Base-by-base conservation (phyloP, 129 eudicot species). In the Daucus carota region DNA sequence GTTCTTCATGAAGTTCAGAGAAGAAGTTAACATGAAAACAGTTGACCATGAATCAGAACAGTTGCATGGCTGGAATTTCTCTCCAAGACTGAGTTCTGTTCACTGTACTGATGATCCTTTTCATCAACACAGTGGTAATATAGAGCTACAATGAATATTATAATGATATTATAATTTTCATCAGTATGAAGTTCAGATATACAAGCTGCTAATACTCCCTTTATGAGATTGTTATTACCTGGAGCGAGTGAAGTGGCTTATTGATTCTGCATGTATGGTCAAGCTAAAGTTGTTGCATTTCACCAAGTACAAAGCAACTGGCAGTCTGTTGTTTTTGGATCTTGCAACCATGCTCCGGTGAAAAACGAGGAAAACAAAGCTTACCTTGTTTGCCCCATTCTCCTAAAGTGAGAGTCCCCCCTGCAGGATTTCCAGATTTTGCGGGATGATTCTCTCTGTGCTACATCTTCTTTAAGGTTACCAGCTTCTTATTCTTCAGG, bases 31-130 rank as follows among this genome's bases (percentile, higher is more conserved):
- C 40, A 80, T 83, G 82, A 77, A 83, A 82, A 80, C 83, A 70
- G 80, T 34, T 26, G 87, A 77, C 71, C 87, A 78, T 75, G 93
- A 90, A 78, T 78, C 83, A 52, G 96, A 89, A 73, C 89, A 75
- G 66, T 85, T 80, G 50, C 75, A 76, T n/a, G 84, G 84, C 66
- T 87, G 88, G 92, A 83, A 84, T 36, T 86, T 77, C 84, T 86
- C 97, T 66, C 93, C 90, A 66, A 84, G 97, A 54, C 73, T 92
- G 78, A 92, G 97, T 77, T 84, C 88, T 10, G 93, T 92, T 38
- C 96, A 83, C 46, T 88, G 92, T 75, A 84, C 86, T 1, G 97
- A 92, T 54, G 91, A 92, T 70, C 97, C 97, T 74, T 92, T 92
- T 82, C 93, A 88, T 85, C 96, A 24, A 40, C 66, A 52, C 77